Evolutionary conservation across 2,329 filamentous ascomycete species (phyloP).

Genomic region (Fusarium odoratissimum): DNA sequence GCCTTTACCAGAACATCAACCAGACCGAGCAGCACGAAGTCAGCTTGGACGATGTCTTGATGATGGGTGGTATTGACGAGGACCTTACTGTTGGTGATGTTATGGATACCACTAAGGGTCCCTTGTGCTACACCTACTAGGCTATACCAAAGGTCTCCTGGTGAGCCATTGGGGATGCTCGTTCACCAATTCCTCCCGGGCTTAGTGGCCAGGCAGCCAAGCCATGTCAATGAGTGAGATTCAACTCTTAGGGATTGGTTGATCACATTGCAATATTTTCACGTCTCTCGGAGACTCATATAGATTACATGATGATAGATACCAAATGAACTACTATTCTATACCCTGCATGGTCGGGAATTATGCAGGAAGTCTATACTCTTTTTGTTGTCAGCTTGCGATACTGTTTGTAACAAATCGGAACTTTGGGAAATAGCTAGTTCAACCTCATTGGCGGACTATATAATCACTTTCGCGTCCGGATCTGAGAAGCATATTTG

Average conservation of each 20-base stretch:
- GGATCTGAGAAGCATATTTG: not conserved
- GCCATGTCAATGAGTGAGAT: not conserved
- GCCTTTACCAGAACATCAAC: not conserved
- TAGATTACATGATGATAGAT: not conserved
- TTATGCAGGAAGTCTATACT: rapidly evolving
- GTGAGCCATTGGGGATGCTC: not conserved
- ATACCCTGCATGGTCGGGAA: too few relatives aligned
- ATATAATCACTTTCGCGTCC: not conserved
- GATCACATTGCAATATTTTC: rapidly evolving
- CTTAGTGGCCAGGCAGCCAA: not conserved
- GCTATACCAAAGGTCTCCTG: rapidly evolving
- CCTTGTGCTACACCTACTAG: slow-evolving; percentile 7
- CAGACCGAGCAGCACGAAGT: not conserved
- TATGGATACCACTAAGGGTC: not conserved
- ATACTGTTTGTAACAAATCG: rapidly evolving
- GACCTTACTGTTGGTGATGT: slow-evolving; percentile 7
- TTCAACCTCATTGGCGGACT: not conserved
- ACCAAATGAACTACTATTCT: too few relatives aligned
- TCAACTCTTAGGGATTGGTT: not conserved
- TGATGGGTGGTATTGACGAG: not conserved
- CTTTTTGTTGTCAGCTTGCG: rapidly evolving
- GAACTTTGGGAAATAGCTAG: rapidly evolving
- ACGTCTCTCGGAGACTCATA: not conserved
- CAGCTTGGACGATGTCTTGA: not conserved
- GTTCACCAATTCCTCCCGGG: rapidly evolving